Base-by-base conservation (phyloP, 805 yeast species). In the Yamadazyma tumulicola region DNA sequence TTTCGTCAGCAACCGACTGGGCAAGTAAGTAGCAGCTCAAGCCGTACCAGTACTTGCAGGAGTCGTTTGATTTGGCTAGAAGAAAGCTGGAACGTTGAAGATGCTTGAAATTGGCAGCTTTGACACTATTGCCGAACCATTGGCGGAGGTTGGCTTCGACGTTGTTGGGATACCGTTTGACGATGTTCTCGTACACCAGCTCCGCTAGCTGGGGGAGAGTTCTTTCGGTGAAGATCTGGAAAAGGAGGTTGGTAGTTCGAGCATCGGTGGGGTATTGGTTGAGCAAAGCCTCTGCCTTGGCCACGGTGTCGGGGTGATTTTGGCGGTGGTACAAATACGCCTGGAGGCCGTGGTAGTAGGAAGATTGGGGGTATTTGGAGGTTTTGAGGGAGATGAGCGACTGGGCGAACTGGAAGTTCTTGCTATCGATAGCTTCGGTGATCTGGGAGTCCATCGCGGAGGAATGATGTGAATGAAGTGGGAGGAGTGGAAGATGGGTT, bases 61-160 rank as follows among this genome's bases (percentile, higher is more conserved):
- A 16, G 58, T 47, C 11, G 15, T 51, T 48, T 15, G 45, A 27
- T 59, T 63, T 39, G 59, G 67, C 38, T 59, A 54, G 38, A 63
- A 60, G 34, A 55, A 76, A 68, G 3, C 79, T 57, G 0, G 62
- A 64, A 44, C 75, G 75, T 35, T 79, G 83, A 54, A 80, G 55
- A 11, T 75, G 71, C 29, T 67, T 57, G 16, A 66, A 52, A 52
- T 82, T 77, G 23, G 61, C 63, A 24, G 57, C 58, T 5, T 65
- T 66, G 19, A 80, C 49, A 19, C 81, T 63, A 26, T 67, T 57
- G 25, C 67, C 67, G 50, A 79, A 79, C 88, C 91, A 85, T 21
- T 62, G 64, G 28, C 65, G 56, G 5, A 75, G 57, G 20, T 75
- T 52, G 7, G 64, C 64, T 19, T 35, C 34, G 31, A 41, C 30